Evolutionary conservation across 495 filamentous ascomycete species (phyloP).

Genomic region (Pyrenula aspistea): DNA sequence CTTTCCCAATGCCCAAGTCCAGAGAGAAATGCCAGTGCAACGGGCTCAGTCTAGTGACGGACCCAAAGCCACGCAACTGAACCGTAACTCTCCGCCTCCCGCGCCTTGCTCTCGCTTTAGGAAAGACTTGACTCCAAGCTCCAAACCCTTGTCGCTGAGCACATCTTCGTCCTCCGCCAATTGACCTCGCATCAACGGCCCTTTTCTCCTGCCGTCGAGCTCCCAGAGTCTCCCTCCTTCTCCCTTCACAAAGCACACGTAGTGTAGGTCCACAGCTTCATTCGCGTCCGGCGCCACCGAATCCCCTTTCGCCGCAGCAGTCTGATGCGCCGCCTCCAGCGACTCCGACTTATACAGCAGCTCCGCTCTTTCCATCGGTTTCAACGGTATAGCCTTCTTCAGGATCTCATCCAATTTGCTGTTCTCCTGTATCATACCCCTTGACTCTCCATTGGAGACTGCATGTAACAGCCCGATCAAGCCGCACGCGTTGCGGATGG

Average conservation of each 20-base stretch:
- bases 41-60: slow-evolving; percentile 44
- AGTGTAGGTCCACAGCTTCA: slow-evolving; percentile 65
- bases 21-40: no score
- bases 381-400: slow-evolving; percentile 26
- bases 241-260: slow-evolving; percentile 74
- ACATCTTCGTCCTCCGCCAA: slow-evolving; percentile 51
- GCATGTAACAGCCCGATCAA: slow-evolving; percentile 73
- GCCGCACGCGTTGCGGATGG: slow-evolving; percentile 79
- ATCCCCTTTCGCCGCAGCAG: slow-evolving; percentile 60
- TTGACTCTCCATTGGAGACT: slow-evolving; percentile 47
- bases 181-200: slow-evolving; percentile 47
- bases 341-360: slow-evolving; percentile 61
- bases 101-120: slow-evolving; percentile 45
- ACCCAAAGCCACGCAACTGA: slow-evolving; percentile 62
- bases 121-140: slow-evolving; percentile 45
- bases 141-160: slow-evolving; percentile 52
- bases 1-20: background rate
- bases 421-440: slow-evolving; percentile 25
- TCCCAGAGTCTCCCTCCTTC: slow-evolving; percentile 67
- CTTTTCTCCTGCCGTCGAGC: slow-evolving; percentile 68
- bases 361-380: slow-evolving; percentile 46
- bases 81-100: slow-evolving; percentile 55
- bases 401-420: slow-evolving; percentile 36
- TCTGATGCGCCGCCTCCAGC: slow-evolving; percentile 60
- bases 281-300: slow-evolving; percentile 56